Evolutionary conservation across 2,329 filamentous ascomycete species (phyloP).

Genomic region (Polytolypa hystricis): DNA sequence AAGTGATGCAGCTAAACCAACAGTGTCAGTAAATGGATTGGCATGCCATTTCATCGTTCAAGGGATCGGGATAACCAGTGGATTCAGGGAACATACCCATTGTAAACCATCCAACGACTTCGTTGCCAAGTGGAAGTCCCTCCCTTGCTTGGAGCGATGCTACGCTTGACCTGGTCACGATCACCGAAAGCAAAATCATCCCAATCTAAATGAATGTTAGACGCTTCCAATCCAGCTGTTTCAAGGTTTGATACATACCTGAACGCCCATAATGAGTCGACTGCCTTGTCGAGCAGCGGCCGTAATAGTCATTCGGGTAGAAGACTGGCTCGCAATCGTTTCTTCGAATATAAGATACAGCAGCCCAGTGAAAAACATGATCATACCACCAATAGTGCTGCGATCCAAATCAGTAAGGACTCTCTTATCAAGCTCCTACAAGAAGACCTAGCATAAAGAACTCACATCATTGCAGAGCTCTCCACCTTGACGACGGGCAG

Average conservation of each 20-base stretch:
- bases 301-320: slow-evolving; percentile 21
- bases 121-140: slow-evolving; percentile 77
- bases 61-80: too few relatives aligned
- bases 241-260: slow-evolving; percentile 21
- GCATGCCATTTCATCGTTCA: neutral
- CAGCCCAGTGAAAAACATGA: slow-evolving; percentile 68
- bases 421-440: neutral
- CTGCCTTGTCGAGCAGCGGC: slow-evolving; percentile 23
- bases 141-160: slow-evolving; percentile 72
- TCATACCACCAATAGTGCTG: slow-evolving; percentile 60
- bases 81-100: slow-evolving; percentile 59
- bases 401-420: slow-evolving; percentile 10
- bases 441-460: slow-evolving; percentile 8
- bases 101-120: slow-evolving; percentile 73
- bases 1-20: slow-evolving; percentile 64
- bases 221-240: slow-evolving; percentile 3
- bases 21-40: slow-evolving; percentile 12
- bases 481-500: slow-evolving; percentile 81
- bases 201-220: slow-evolving; percentile 46
- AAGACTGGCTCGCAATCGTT: slow-evolving; percentile 37
- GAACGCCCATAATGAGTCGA: slow-evolving; percentile 35
- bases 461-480: slow-evolving; percentile 61
- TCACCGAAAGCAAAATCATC: slow-evolving; percentile 65
- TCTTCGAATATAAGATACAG: slow-evolving; percentile 74
- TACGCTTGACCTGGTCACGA: slow-evolving; percentile 80